Percentiles rank a stretch among this genome's conserved stretches.
These are phyloP conservation scores for Pythium folliculosum DNA, from an alignment of 352 stramenopile genomes.

Conservation along the genomic window DNA sequence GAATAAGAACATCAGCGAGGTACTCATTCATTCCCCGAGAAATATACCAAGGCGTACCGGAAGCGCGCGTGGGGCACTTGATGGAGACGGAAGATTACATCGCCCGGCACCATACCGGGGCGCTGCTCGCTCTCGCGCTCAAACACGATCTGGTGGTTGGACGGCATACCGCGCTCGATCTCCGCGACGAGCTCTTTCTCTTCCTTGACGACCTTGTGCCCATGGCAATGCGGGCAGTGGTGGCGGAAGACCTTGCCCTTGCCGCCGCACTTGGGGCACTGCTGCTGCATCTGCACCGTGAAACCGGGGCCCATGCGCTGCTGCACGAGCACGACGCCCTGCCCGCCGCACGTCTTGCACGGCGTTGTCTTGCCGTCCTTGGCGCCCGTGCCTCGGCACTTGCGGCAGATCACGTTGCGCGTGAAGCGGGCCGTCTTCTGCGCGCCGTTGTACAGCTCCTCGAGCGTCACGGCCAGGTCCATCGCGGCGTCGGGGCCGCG, in stretches of 20 bases:
- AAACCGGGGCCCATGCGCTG: constrained; percentile 84
- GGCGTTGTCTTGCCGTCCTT: constrained; percentile 82
- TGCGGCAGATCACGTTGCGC: constrained; percentile 83
- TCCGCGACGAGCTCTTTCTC: constrained; percentile 79
- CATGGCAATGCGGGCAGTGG: constrained; percentile 90
- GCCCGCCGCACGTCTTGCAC: constrained; percentile 73
- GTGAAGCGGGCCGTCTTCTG: constrained; percentile 71
- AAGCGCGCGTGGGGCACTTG: constrained; percentile 90
- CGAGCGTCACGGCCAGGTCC: constrained; percentile 76
- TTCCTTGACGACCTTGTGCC: constrained; percentile 81
- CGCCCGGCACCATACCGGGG: constrained; percentile 87
- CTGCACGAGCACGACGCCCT: constrained; percentile 76
- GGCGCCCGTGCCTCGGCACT: constrained; percentile 77
- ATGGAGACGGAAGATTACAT: constrained; percentile 95
- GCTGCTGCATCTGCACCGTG: constrained; percentile 91
- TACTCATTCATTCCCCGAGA: not conserved
- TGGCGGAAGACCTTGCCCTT: constrained; percentile 95
- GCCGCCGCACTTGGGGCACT: constrained; percentile 77
- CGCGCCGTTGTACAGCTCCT: constrained; percentile 86
- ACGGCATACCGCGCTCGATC: constrained; percentile 83
- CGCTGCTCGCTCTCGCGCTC: constrained; percentile 84
- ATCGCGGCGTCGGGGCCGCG: constrained; percentile 76
- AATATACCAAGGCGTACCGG: constrained; percentile 37
- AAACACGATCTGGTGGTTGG: constrained; percentile 84
- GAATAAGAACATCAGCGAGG: not conserved